Evolutionary conservation across 192 early-diverging fungal genomes (phyloP).

Genomic region (Rhizophagus sp.): DNA sequence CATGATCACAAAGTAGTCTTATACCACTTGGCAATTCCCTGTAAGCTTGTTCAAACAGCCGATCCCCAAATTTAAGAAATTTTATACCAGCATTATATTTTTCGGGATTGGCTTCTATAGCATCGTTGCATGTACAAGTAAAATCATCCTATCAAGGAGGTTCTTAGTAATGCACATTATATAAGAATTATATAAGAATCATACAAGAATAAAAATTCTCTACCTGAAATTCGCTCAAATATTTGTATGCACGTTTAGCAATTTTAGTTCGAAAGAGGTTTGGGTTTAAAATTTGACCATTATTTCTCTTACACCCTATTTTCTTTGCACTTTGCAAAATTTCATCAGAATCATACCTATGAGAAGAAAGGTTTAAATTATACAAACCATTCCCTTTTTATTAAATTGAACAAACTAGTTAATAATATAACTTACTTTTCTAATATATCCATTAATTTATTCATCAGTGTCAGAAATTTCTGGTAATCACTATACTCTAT

Average conservation of each 20-base stretch:
- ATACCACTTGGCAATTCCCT: not conserved
- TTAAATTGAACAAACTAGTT: no score
- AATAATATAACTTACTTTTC: not conserved
- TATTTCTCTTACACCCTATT: not conserved
- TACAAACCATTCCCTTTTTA: no score
- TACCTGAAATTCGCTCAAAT: constrained; percentile 3
- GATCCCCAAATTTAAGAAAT: not conserved
- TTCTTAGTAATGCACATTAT: not conserved
- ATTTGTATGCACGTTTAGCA: not conserved
- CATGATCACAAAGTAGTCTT: not conserved
- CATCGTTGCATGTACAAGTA: not conserved
- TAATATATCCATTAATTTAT: not conserved
- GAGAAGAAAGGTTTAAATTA: not conserved
- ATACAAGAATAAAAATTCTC: not conserved
- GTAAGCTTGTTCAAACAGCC: not conserved
- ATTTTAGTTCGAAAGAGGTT: not conserved
- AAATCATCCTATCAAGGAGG: not conserved
- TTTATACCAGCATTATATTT: not conserved
- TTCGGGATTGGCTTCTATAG: not conserved
- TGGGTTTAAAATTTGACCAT: not conserved
- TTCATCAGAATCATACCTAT: not conserved
- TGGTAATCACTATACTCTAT: not conserved
- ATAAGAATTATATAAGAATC: not conserved
- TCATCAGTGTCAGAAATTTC: not conserved
- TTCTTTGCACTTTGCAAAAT: not conserved